Evolutionary conservation across 1,139 yeast species (phyloP), one percentile per base, ranked within the genome.

Genomic region (Pichia sp.): DNA sequence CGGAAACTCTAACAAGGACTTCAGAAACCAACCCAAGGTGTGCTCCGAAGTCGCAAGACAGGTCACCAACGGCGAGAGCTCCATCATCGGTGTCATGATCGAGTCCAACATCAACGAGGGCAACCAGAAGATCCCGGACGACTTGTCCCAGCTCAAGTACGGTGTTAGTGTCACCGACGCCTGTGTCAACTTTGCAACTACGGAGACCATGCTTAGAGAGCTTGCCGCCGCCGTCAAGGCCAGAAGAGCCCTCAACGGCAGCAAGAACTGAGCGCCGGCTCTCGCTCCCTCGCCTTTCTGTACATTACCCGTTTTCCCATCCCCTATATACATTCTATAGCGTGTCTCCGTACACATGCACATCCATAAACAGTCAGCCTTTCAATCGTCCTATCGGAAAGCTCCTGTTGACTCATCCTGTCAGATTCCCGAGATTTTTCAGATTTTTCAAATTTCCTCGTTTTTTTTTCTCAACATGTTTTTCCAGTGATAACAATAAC

Each of bases 111-210:
- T 93, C 67, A 80, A 85, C 69, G 97, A 87, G 70, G 99, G 99
- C 62, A 85, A 85, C 70, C 99, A 93, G 74, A 77, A 81, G 59
- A 86, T 88, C 70, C 93, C 95, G 57, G 74, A 77, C 46, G 82
- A 90, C 62, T 86, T 85, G 68, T 72, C 74, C 18, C 82, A 82
- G 47, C 80, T 93, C 73, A 86, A 89, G 70, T 89, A 91, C 75
- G 99, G 99, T 73, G 96, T 90, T 55, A 86, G 96, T 53, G 89
- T 93, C 70, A 93, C 99, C 54, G 99, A 93, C 70, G 96, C 95
- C 34, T 93, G 99, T 75, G 96, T 93, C 51, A 77, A 86, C 53
- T 90, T 96, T 95, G 96, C 89, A 58, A 75, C 87, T 48, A 93
- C 99, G 47, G 96, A 79, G 47, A 74, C 67, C 28, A 91, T 91